These are phyloP conservation scores for Climacium dendroides DNA, from an alignment of 225 moss, liverwort and hornwort species.

Conservation along the genomic window DNA sequence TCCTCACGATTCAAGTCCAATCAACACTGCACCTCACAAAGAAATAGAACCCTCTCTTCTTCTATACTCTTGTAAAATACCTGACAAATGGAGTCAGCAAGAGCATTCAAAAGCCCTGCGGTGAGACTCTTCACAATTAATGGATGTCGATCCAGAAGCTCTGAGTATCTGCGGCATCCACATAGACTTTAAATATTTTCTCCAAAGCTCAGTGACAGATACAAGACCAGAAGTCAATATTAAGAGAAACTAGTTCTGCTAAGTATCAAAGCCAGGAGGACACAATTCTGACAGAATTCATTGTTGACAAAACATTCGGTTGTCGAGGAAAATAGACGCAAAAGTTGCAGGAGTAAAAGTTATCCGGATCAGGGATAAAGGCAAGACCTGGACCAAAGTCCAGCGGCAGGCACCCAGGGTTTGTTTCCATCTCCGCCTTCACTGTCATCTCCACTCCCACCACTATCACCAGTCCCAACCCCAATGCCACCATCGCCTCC, in stretches of 20 bases:
- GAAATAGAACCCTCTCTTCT: neutral
- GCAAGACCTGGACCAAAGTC: conserved; percentile 37
- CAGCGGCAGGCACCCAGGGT: conserved; percentile 1
- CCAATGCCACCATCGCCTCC: conserved; percentile 30
- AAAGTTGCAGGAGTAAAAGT: neutral
- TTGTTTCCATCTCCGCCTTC: conserved; percentile 5
- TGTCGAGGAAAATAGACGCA: neutral
- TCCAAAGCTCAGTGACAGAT: neutral
- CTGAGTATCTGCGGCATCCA: conserved; percentile 34
- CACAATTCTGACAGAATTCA: neutral
- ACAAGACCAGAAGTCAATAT: neutral
- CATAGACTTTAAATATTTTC: neutral
- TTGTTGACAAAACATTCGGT: neutral
- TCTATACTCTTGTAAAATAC: conserved; percentile 4
- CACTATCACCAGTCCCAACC: conserved; percentile 8
- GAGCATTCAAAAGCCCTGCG: conserved; percentile 45
- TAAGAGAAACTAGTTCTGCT: neutral
- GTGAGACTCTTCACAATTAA: conserved; percentile 48
- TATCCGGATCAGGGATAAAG: neutral
- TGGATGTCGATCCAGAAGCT: conserved; percentile 53
- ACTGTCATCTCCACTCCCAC: conserved; percentile 14
- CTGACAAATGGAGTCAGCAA: conserved; percentile 54
- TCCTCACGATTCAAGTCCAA: neutral
- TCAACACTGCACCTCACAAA: neutral
- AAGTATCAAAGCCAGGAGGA: neutral